Percentiles rank a stretch among this genome's conserved stretches.
These are phyloP conservation scores for Postia placenta DNA, from an alignment of 768 basidiomycete species.

Conservation along the genomic window DNA sequence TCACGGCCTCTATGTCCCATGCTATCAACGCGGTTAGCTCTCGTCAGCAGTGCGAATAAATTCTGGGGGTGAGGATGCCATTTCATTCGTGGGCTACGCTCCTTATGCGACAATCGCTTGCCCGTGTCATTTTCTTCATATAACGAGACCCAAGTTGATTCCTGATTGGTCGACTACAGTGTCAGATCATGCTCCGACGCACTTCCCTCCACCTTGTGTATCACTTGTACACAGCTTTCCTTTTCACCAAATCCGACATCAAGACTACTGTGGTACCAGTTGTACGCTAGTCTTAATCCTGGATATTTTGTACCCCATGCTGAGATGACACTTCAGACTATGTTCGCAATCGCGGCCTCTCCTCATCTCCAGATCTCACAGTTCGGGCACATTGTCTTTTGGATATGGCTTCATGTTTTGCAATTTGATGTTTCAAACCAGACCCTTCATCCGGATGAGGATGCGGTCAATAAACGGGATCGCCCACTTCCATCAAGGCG, in stretches of 20 bases:
- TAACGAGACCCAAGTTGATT: background rate
- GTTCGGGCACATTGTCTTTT: constrained; percentile 12
- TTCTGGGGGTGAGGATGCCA: background rate
- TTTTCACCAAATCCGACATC: constrained; percentile 42
- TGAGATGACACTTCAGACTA: too few species aligned
- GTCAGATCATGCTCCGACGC: background rate
- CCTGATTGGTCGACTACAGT: background rate
- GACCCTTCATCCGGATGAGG: constrained; percentile 18
- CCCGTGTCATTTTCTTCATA: background rate
- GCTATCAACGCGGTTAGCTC: background rate
- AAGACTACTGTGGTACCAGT: constrained; percentile 42
- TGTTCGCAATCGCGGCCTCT: constrained; percentile 12
- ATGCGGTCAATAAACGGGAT: constrained; percentile 19
- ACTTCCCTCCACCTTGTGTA: background rate
- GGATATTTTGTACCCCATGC: background rate
- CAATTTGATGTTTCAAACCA: constrained; percentile 25
- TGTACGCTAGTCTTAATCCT: constrained; percentile 23
- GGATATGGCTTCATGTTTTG: constrained; percentile 26
- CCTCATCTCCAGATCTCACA: constrained; percentile 4
- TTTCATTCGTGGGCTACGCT: background rate
- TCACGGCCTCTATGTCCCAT: background rate
- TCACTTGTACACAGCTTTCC: constrained; percentile 17
- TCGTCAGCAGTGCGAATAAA: background rate
- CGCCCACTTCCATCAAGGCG: constrained; percentile 21
- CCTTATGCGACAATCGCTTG: background rate